A percentile compares a stretch with the other conserved stretches of the same genome.
Evolutionary conservation across 2,329 filamentous ascomycete species (phyloP).

Genomic region (Phoma sp.): DNA sequence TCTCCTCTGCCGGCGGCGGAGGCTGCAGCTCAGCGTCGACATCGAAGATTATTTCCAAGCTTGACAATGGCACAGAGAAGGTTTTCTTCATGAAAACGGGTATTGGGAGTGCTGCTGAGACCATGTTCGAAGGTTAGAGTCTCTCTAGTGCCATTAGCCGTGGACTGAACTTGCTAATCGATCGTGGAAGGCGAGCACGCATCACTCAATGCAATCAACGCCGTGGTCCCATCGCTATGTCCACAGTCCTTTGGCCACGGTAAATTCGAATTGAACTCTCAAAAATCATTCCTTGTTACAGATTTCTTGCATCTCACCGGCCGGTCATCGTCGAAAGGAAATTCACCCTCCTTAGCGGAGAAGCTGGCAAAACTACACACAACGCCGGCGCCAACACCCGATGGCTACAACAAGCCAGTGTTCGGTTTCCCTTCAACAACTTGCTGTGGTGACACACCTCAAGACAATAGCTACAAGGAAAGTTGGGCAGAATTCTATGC

Average conservation of each 20-base stretch:
- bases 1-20: slow-evolving; percentile 69
- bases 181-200: slow-evolving; percentile 73
- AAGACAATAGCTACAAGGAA: slow-evolving; percentile 75
- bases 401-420: slow-evolving; percentile 64
- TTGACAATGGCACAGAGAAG: slow-evolving; percentile 58
- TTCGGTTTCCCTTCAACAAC: slow-evolving; percentile 88
- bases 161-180: slow-evolving; percentile 15
- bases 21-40: slow-evolving; percentile 71
- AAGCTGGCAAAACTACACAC: slow-evolving; percentile 83
- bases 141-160: background rate
- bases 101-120: slow-evolving; percentile 62
- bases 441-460: slow-evolving; percentile 84
- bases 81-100: slow-evolving; percentile 78
- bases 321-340: slow-evolving; percentile 38
- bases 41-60: slow-evolving; percentile 62
- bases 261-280: slow-evolving; percentile 55
- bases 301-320: slow-evolving; percentile 73
- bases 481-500: slow-evolving; percentile 90
- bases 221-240: slow-evolving; percentile 75
- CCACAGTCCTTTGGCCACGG: slow-evolving; percentile 80
- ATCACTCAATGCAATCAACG: slow-evolving; percentile 82
- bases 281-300: slow-evolving; percentile 68
- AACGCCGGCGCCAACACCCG: slow-evolving; percentile 72
- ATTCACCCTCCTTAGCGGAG: slow-evolving; percentile 65
- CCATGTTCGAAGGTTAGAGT: slow-evolving; percentile 72